Percentiles rank a stretch among this genome's conserved stretches.
Evolutionary conservation across 805 yeast species (phyloP).

Genomic region (Cyberlindnera petersonii): DNA sequence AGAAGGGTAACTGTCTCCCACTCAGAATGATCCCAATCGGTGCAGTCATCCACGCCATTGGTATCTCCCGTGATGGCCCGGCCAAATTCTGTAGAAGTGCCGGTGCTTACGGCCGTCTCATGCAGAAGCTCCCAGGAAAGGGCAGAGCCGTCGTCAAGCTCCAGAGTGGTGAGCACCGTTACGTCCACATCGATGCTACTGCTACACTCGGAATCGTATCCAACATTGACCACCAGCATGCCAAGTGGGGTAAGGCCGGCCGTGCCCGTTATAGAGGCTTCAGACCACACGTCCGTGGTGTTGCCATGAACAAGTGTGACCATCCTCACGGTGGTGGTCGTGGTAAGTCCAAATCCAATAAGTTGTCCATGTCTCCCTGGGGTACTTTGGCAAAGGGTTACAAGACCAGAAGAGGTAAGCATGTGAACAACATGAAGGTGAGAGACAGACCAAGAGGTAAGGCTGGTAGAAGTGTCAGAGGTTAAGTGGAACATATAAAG

Average conservation of each 20-base stretch:
- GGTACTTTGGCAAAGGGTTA: slow-evolving; percentile 89
- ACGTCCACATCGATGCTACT: slow-evolving; percentile 77
- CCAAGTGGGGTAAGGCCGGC: slow-evolving; percentile 94
- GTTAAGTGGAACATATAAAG: too few species aligned
- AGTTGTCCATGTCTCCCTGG: slow-evolving; percentile 93
- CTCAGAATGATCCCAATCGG: slow-evolving; percentile 93
- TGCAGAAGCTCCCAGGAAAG: slow-evolving; percentile 70
- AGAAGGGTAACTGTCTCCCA: slow-evolving; percentile 94
- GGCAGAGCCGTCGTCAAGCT: slow-evolving; percentile 73
- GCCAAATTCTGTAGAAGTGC: slow-evolving; percentile 93
- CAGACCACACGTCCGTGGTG: slow-evolving; percentile 95
- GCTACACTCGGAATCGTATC: slow-evolving; percentile 94
- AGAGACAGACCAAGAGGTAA: slow-evolving; percentile 88
- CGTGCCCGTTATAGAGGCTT: slow-evolving; percentile 87
- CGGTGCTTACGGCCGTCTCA: slow-evolving; percentile 86
- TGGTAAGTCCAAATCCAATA: slow-evolving; percentile 97
- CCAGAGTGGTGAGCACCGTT: slow-evolving; percentile 92
- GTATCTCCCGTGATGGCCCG: slow-evolving; percentile 68
- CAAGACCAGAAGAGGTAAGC: slow-evolving; percentile 90
- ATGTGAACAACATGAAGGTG: slow-evolving; percentile 78
- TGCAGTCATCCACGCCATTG: slow-evolving; percentile 82
- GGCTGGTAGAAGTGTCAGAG: slow-evolving; percentile 28
- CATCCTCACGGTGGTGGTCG: slow-evolving; percentile 99
- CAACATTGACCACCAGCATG: slow-evolving; percentile 87
- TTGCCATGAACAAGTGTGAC: slow-evolving; percentile 95